Conservation (phyloP, 1,139 yeast species). For the Debaryomyces fabryi region DNA sequence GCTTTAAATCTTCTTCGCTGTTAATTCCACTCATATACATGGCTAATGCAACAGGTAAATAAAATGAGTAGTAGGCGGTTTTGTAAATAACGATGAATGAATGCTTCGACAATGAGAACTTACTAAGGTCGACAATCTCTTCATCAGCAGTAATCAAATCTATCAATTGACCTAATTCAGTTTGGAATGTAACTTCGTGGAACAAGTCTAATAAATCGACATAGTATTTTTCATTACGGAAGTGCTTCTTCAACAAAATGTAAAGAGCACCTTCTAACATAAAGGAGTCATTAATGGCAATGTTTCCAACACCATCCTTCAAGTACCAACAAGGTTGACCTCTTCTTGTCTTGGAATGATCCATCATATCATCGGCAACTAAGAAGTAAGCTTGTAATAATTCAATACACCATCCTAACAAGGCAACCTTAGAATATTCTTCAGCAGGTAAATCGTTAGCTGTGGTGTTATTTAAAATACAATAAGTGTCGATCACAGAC, state of each 20-base stretch:
- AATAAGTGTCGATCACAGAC: conserved; percentile 91
- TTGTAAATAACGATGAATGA: conserved; percentile 94
- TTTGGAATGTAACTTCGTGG: conserved; percentile 94
- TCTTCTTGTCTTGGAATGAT: conserved; percentile 92
- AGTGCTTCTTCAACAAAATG: conserved; percentile 83
- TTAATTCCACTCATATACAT: conserved; percentile 88
- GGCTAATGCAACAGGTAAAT: conserved; percentile 95
- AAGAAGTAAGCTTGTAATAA: conserved; percentile 94
- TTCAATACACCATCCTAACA: conserved; percentile 96
- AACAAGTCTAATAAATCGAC: conserved; percentile 89
- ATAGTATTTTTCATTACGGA: conserved; percentile 79
- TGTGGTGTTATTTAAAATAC: conserved; percentile 67
- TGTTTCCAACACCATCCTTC: conserved; percentile 76
- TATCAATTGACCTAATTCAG: conserved; percentile 94
- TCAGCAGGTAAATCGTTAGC: conserved; percentile 60
- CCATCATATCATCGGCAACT: conserved; percentile 99
- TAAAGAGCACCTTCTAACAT: conserved; percentile 97
- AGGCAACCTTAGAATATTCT: conserved; percentile 82
- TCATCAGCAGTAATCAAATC: conserved; percentile 98
- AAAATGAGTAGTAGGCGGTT: conserved; percentile 97
- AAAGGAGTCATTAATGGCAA: conserved; percentile 96
- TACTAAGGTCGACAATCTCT: conserved; percentile 83
- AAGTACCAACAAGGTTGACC: conserved; percentile 99
- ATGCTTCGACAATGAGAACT: conserved; percentile 87
- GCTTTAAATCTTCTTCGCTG: conserved; percentile 74